Evolutionary conservation across 2,329 filamentous ascomycete species (phyloP).

Genomic region (Penicillium sp.): DNA sequence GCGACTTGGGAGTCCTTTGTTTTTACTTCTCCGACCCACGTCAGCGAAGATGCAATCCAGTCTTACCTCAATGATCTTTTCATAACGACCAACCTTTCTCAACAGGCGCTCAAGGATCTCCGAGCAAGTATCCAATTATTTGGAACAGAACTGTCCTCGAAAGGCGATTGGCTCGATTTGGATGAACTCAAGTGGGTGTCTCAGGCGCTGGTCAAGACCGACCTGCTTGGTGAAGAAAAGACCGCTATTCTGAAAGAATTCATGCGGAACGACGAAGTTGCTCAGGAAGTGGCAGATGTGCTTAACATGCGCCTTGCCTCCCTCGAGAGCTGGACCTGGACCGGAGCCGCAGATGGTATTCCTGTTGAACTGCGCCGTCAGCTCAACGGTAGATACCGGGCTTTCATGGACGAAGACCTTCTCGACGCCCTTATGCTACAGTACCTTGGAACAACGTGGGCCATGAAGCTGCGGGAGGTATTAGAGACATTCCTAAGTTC

Average conservation of each 20-base stretch:
- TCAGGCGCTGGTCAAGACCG: constrained; percentile 49
- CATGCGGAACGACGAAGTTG: constrained; percentile 48
- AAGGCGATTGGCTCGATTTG: constrained; percentile 42
- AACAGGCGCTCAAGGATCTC: constrained; percentile 45
- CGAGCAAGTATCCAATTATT: constrained; percentile 41
- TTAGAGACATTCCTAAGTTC: constrained; percentile 41
- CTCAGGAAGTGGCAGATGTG: constrained; percentile 56
- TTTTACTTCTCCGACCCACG: constrained; percentile 48
- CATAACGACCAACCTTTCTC: constrained; percentile 38
- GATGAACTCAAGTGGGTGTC: constrained; percentile 47
- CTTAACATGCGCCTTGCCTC: constrained; percentile 55
- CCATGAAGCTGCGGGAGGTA: constrained; percentile 46
- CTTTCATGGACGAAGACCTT: constrained; percentile 60
- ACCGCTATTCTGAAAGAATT: constrained; percentile 52
- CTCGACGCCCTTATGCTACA: constrained; percentile 56
- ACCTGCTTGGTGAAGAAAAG: constrained; percentile 55
- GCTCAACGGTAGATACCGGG: constrained; percentile 58
- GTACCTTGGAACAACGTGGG: constrained; percentile 54
- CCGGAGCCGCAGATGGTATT: constrained; percentile 39
- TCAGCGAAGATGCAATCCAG: constrained; percentile 48
- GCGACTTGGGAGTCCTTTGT: constrained; percentile 56
- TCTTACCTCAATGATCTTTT: constrained; percentile 55
- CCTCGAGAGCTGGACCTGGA: constrained; percentile 55
- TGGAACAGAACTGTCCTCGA: constrained; percentile 28
- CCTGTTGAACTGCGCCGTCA: constrained; percentile 53